Evolutionary conservation across 148 eudicot genomes (phyloP).

Genomic region (Chenopodium formosanum): DNA sequence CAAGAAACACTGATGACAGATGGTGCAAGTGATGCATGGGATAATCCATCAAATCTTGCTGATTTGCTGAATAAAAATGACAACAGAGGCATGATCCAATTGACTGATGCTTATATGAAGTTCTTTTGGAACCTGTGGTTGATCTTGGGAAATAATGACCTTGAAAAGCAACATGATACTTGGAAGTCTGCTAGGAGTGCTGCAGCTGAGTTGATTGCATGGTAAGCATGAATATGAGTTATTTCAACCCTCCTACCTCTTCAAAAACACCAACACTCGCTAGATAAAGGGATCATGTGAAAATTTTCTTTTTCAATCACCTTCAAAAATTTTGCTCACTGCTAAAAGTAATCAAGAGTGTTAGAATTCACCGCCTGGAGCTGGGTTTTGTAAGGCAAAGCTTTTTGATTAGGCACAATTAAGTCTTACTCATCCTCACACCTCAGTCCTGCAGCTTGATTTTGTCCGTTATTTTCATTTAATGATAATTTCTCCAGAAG

Average conservation of each 20-base stretch:
- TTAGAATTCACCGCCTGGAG: no score
- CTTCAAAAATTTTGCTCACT: no score
- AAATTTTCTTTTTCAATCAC: not conserved
- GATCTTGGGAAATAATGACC: slow-evolving; percentile 41
- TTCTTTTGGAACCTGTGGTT: slow-evolving; percentile 44
- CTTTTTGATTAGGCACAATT: no score
- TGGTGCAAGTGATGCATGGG: slow-evolving; percentile 15
- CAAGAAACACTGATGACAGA: slow-evolving; percentile 8
- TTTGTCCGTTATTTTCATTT: no score
- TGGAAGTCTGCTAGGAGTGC: slow-evolving; percentile 50
- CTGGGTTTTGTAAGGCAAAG: no score
- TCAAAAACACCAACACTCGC: not conserved
- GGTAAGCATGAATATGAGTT: slow-evolving; percentile 26
- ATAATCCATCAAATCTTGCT: slow-evolving; percentile 10
- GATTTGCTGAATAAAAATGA: slow-evolving; percentile 17
- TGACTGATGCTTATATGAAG: slow-evolving; percentile 29
- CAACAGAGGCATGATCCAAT: slow-evolving; percentile 18
- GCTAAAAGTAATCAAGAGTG: no score
- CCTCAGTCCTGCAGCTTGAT: no score
- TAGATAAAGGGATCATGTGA: not conserved
- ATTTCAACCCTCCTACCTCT: not conserved
- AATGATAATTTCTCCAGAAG: no score
- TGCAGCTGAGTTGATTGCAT: slow-evolving; percentile 43
- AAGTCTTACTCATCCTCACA: no score
- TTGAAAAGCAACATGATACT: slow-evolving; percentile 29